Base-by-base conservation (phyloP, 495 filamentous ascomycete genomes). In the Cercophora scortea region DNA sequence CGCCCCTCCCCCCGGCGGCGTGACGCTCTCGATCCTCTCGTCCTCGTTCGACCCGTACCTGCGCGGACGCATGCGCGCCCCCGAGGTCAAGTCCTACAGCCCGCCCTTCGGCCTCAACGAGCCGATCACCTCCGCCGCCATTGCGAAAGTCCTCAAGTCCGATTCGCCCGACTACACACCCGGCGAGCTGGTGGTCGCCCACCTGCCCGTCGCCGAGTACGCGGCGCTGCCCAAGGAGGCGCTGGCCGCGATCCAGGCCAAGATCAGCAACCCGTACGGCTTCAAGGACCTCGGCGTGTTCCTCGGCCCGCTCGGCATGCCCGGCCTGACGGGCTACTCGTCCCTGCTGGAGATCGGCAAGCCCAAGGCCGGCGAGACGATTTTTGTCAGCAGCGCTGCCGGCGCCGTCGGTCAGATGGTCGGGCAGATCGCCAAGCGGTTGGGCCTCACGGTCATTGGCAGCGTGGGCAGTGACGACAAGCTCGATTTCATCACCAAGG, bases 1-100 rank as follows among this genome's bases (percentile, higher is more conserved):
- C 32, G 55, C 76, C 0, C 78, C 84, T 25, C 88, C 88, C 8
- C 57, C 75, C 35, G 83, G 86, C 55, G 89, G 91, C 34, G 62
- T 95, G 32, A 80, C 83, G 36, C 63, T 85, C 50, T 81, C 86
- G 66, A 85, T 86, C 54, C 78, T 87, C 63, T 89, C 85, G 64
- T 76, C 83, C 66, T 94, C 89, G 52, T 88, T 85, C 68, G 91
- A 96, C 71, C 91, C 91, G 8, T 95, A 95, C 75, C 83, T 86
- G 70, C 86, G 91, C 32, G 88, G 88, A 48, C 78, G 80, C 48
- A 81, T 82, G 79, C 71, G 76, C 8, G 56, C 65, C 11, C 40
- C 73, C 13, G 32, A 49, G 33, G 53, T 63, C 57, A 80, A 86
- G 62, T 88, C 84, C 4, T 91, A 90, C 71, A 54, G 71, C 10